A percentile compares a stretch with the other conserved stretches of the same genome.
These are phyloP conservation scores for Aspergillus proliferans DNA, from an alignment of 2,329 filamentous ascomycete species.

Conservation along the genomic window DNA sequence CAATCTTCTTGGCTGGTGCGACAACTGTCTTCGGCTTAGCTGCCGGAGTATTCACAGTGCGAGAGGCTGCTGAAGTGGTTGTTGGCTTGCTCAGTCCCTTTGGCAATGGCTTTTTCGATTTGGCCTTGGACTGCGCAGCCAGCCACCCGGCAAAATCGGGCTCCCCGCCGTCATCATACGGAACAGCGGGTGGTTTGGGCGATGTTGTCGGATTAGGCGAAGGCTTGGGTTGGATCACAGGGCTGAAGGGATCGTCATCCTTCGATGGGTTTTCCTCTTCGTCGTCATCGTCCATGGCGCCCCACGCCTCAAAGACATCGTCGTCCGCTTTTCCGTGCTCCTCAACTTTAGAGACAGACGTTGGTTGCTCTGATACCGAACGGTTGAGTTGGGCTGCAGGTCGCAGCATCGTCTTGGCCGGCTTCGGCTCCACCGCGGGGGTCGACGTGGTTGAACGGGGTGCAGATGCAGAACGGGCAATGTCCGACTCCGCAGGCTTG, in stretches of 20 bases:
- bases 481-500: conserved; percentile 38
- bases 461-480: conserved; percentile 43
- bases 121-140: conserved; percentile 74
- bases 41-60: conserved; percentile 30
- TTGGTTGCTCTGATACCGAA: conserved; percentile 37
- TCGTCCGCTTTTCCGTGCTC: conserved; percentile 51
- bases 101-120: conserved; percentile 65
- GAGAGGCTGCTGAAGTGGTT: conserved; percentile 27
- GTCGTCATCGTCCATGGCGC: conserved; percentile 53
- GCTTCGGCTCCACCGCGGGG: conserved; percentile 17
- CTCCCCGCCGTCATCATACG: conserved; percentile 77
- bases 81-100: conserved; percentile 70
- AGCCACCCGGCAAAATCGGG: conserved; percentile 96
- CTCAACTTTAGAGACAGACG: conserved; percentile 38
- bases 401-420: conserved; percentile 18
- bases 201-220: conserved; percentile 21
- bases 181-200: conserved; percentile 35
- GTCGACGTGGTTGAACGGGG: conserved; percentile 37
- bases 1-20: conserved; percentile 58
- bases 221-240: conserved; percentile 23
- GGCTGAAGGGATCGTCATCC: conserved; percentile 36
- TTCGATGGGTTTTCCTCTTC: conserved; percentile 40
- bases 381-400: conserved; percentile 26
- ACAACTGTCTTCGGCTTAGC: conserved; percentile 44
- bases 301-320: conserved; percentile 70